phyloP scores from a whole-genome alignment of 2,329 filamentous ascomycete species.

The Geosmithia flava region DNA sequence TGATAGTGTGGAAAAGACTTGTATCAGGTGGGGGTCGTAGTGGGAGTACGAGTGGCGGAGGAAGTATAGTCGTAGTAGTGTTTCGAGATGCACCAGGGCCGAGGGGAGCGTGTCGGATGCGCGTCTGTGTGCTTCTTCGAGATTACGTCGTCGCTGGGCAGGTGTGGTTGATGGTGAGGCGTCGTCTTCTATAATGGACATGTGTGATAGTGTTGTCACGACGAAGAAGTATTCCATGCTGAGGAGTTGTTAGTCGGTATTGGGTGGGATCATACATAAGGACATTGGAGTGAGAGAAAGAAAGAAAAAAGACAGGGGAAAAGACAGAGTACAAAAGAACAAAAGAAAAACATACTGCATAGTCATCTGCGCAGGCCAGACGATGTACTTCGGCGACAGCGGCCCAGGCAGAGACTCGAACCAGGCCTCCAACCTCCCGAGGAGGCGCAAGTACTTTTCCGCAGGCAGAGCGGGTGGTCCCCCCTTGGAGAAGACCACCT shows the following conservation, averaged over 20 bases:
- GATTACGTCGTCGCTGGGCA: not conserved
- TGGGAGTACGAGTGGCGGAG: constrained; percentile 18
- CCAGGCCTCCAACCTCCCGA: constrained; percentile 12
- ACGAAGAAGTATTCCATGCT: not conserved
- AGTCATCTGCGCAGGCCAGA: constrained; percentile 19
- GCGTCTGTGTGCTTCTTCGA: constrained; percentile 1
- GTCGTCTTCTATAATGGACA: not conserved
- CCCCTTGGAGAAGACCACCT: constrained; percentile 5
- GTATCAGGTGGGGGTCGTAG: not conserved
- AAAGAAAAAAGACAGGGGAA: not conserved
- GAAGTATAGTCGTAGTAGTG: constrained; percentile 15
- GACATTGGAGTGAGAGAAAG: too few species aligned
- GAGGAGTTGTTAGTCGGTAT: too few species aligned
- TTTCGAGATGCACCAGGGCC: constrained; percentile 9
- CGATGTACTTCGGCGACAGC: constrained; percentile 15
- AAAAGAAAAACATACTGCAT: constrained; percentile 18
- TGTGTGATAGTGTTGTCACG: not conserved
- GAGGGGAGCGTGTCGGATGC: constrained; percentile 8
- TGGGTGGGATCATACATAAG: too few species aligned
- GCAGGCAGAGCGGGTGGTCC: constrained; percentile 5
- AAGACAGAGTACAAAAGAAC: constrained; percentile 2
- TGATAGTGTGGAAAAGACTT: constrained; percentile 4
- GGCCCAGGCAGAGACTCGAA: constrained; percentile 11
- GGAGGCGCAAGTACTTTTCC: constrained; percentile 9
- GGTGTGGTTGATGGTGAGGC: not conserved